Conservation (phyloP, 1,284 basidiomycete genomes). For the Heterobasidion parviporum region DNA sequence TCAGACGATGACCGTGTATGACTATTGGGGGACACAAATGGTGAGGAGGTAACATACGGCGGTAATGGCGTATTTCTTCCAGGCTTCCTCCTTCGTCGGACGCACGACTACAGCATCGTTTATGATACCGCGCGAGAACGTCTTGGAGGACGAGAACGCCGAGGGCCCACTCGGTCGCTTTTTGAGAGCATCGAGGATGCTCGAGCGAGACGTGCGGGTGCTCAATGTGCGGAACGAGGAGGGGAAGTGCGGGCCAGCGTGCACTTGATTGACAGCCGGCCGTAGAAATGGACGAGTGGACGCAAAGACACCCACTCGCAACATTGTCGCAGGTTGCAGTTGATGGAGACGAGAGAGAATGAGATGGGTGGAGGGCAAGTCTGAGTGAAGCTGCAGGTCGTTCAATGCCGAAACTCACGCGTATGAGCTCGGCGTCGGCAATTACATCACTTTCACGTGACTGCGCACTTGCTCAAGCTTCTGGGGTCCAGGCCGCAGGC, state of each 20-base stretch:
- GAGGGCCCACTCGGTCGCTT: slow-evolving; percentile 16
- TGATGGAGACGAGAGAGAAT: not conserved
- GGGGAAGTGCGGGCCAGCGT: slow-evolving; percentile 6
- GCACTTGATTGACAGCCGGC: not conserved
- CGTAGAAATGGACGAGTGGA: slow-evolving; percentile 16
- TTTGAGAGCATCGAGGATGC: slow-evolving; percentile 18
- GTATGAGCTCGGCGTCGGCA: not conserved
- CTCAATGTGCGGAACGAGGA: slow-evolving; percentile 19
- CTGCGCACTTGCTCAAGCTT: not conserved
- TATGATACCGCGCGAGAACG: slow-evolving; percentile 24
- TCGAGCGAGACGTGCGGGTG: slow-evolving; percentile 19
- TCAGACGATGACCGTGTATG: not conserved
- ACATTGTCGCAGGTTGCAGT: slow-evolving; percentile 20
- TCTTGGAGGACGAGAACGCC: slow-evolving; percentile 14
- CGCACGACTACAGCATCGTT: slow-evolving; percentile 33
- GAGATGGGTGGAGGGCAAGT: slow-evolving; percentile 1
- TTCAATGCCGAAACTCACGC: not conserved
- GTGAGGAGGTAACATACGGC: slow-evolving; percentile 27
- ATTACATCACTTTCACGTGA: slow-evolving; percentile 2
- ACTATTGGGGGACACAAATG: not conserved
- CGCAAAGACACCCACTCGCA: slow-evolving; percentile 19
- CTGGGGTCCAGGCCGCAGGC: not conserved
- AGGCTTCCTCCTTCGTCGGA: slow-evolving; percentile 31
- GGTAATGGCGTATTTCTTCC: slow-evolving; percentile 42
- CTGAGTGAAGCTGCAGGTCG: not conserved